Base-by-base conservation (phyloP, 177 flowering plant species). In the Tripterygium wilfordii region DNA sequence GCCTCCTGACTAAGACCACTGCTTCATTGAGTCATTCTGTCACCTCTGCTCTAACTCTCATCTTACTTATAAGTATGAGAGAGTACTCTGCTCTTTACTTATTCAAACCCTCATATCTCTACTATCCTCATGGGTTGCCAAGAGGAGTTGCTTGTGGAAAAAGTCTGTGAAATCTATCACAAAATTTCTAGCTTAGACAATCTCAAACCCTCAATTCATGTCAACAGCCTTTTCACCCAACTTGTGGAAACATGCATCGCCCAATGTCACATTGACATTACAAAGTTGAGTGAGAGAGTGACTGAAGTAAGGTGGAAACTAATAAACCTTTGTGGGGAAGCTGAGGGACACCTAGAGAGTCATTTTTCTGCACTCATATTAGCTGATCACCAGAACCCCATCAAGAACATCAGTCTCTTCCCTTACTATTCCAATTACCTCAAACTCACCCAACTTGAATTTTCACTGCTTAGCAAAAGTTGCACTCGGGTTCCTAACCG, bases 351-450 rank as follows among this genome's bases (percentile, higher is more conserved):
- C n/a, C n/a, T n/a, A n/a, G 96, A 87, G 62, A 56, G 54, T 28
- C 92, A 87, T 49, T 87, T 59, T 68, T 76, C 94, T 3, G 22
- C 72, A 25, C 36, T 85, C 57, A 44, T 85, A 26, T 74, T 58
- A 9, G 64, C 78, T 14, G 65, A 41, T 52, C n/a, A n/a, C n/a
- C 56, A 64, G 0, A 54, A 52, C 74, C 94, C 94, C 0, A 69
- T 82, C 39, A 57, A 68, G 59, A 80, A 82, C 45, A 48, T 85
- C 48, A 16, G 58, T 25, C 54, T 76, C 53, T 85, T 85, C 59
- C 94, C 94, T 40, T 85, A 85, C 63, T 72, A 63, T 49, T 36
- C 63, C 46, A 85, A 85, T 46, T 85, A 85, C 62, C 62, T 82
- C 62, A 78, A 79, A 35, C 86, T 85, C 23, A 60, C 75, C 60